Evolutionary conservation across 2,329 filamentous ascomycete genomes (phyloP), one percentile per base, ranked within the genome.

Genomic region (Claviceps lovelessii): DNA sequence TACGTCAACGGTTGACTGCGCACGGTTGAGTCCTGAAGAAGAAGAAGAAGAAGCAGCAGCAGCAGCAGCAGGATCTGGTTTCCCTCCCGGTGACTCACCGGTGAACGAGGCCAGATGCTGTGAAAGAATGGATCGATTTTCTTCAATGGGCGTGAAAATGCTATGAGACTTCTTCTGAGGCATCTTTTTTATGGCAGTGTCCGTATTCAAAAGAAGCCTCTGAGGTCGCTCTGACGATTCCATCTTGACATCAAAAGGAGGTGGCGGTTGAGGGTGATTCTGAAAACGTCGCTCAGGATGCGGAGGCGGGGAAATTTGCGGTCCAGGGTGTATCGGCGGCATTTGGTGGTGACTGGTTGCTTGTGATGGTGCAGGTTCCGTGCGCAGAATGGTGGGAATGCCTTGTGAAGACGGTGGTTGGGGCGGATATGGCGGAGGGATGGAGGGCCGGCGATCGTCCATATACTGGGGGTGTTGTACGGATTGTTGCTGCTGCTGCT

Each of bases 131-230:
- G 90, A 96, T 51, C 88, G 81, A 62, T 86, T 90, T 66, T 95
- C 90, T 63, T 97, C 93, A 58, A 98, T 95, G 0, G 93, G 93
- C 0, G 93, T 98, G 66, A 97, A 97, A 57, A 98, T 97, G 68
- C 90, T 96, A 66, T 90, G 85, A 28, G 85, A 85, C 67, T 90
- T 90, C 39, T 87, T 84, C 63, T 85, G 86, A 2, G 85, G 84
- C 59, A 87, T 73, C 61, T 79, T 81, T 68, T 80, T 80, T 58
- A 81, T 77, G 19, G 72, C 72, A 41, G 70, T 68, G 51, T 74
- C 74, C 6, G 73, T 80, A 60, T 78, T 78, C 53, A 78, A 64
- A 47, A 76, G 62, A 9, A 71, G 76, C 39, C 73, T 70, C 56
- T 73, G 70, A 4, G 71, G 69, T 41, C 73, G 68, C 17, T 77